Evolutionary conservation across 2,329 filamentous ascomycete genomes (phyloP), one percentile per base, ranked within the genome.

Genomic region (Fusarium beomiforme): DNA sequence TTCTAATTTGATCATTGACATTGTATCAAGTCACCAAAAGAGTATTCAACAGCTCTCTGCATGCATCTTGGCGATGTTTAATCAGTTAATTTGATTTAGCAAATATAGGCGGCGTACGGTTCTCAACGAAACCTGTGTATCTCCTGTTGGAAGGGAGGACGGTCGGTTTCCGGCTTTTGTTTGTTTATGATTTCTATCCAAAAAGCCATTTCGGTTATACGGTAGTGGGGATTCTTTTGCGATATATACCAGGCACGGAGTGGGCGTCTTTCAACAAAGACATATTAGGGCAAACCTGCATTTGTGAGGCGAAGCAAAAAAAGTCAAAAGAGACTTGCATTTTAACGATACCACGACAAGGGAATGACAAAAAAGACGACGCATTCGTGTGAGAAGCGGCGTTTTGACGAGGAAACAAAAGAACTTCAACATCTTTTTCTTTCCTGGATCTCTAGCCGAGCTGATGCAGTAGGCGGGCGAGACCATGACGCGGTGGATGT

Each of bases 1-100:
- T 92, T 93, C 85, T 98, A 97, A 90, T 83, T 78, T 69, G 54
- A 64, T 60, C 71, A 59, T 51, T 55, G 50, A 71, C 44, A 39
- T 50, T 65, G 56, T 58, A 44, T 67, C 62, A 61, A 69, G 67
- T 44, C 24, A 67, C 37, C 26, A 69, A 77, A 74, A 78, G 79
- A 81, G 79, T 75, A 81, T 83, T 83, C 81, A 83, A 83, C 81
- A 83, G 73, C 76, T 79, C 77, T 80, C 75, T 76, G 72, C 75
- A 73, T 70, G 46, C 75, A 75, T 73, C 75, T 76, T 75, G 76
- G 77, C 75, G 76, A 80, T 79, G 78, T 81, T 77, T 81, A 79
- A 78, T 77, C 77, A 77, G 76, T 78, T 76, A 72, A 79, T 79
- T 79, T 80, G 73, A 78, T 80, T 75, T 77, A 77, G 75, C 78